phyloP scores from a whole-genome alignment of 2,329 filamentous ascomycete species.

The Beauveria medogensis region DNA sequence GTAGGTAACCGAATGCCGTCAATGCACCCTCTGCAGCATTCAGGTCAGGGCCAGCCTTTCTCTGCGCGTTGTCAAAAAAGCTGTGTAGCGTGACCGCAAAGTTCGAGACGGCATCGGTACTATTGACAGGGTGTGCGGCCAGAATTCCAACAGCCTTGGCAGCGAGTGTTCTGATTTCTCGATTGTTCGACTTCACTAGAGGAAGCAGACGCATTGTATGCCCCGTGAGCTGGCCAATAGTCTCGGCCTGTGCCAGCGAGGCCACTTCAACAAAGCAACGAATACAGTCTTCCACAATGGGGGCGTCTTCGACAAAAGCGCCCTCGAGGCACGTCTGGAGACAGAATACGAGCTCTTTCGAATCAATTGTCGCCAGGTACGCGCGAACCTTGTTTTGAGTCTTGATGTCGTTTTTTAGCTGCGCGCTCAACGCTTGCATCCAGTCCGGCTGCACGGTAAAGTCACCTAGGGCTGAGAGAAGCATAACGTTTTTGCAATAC shows the following conservation, averaged over 20 bases:
- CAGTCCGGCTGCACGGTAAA: constrained; percentile 68
- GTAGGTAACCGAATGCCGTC: constrained; percentile 35
- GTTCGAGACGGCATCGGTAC: constrained; percentile 23
- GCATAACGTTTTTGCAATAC: constrained; percentile 53
- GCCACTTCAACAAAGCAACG: constrained; percentile 46
- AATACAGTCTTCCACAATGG: constrained; percentile 39
- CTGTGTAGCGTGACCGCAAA: constrained; percentile 26
- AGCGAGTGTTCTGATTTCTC: constrained; percentile 55
- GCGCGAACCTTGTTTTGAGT: constrained; percentile 51
- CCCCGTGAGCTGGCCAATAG: constrained; percentile 40
- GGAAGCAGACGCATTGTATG: constrained; percentile 46
- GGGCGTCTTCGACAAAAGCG: constrained; percentile 36
- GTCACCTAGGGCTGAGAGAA: constrained; percentile 40
- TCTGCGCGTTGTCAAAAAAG: constrained; percentile 37
- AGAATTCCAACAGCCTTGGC: constrained; percentile 71
- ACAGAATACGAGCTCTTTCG: constrained; percentile 32
- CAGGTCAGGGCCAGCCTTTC: constrained; percentile 34
- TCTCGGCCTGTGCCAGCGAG: constrained; percentile 40
- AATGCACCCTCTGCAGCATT: constrained; percentile 40
- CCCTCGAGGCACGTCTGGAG: constrained; percentile 51
- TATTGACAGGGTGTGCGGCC: constrained; percentile 52
- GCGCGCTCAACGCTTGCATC: constrained; percentile 69
- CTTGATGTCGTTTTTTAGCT: constrained; percentile 61
- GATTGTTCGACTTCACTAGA: constrained; percentile 63
- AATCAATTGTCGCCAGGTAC: constrained; percentile 39